These are phyloP conservation scores for Ulvella scutata DNA, from an alignment of 139 green algal species.

Conservation along the genomic window DNA sequence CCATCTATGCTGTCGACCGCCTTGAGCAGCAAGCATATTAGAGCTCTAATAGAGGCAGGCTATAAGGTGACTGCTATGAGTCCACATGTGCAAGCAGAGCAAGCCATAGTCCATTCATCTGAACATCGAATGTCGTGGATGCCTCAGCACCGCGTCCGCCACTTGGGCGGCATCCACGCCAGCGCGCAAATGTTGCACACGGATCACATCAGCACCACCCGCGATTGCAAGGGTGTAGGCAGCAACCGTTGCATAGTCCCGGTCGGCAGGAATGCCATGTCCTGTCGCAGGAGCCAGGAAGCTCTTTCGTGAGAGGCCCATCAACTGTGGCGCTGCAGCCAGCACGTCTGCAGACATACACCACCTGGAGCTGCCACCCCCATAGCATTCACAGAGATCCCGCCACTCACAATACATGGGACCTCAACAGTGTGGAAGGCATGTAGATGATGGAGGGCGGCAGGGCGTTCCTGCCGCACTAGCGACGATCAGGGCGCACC, in stretches of 20 bases:
- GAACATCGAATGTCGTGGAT: too few relatives aligned
- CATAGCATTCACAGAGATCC: not conserved
- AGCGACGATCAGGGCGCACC: constrained; percentile 11
- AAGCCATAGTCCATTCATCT: too few relatives aligned
- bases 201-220: constrained; percentile 55
- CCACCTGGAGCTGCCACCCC: constrained; percentile 7
- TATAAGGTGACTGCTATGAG: too few relatives aligned
- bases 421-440: not conserved
- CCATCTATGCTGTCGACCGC: too few relatives aligned
- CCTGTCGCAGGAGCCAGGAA: constrained; percentile 28
- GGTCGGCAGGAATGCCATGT: constrained; percentile 8
- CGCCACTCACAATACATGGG: not conserved
- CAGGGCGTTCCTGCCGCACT: not conserved
- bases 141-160: constrained; percentile 35
- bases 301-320: constrained; percentile 65
- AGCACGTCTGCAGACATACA: not conserved
- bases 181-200: constrained; percentile 58
- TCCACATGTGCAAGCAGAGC: too few relatives aligned
- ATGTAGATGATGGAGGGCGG: not conserved
- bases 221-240: constrained; percentile 17
- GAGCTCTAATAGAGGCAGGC: too few relatives aligned
- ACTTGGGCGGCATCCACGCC: constrained; percentile 42
- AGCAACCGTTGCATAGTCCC: constrained; percentile 33
- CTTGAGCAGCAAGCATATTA: too few relatives aligned
- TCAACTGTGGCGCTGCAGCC: constrained; percentile 33